Evolutionary conservation across 371 early-diverging fungal genomes (phyloP).

Genomic region (Syncephalastrum sp.): DNA sequence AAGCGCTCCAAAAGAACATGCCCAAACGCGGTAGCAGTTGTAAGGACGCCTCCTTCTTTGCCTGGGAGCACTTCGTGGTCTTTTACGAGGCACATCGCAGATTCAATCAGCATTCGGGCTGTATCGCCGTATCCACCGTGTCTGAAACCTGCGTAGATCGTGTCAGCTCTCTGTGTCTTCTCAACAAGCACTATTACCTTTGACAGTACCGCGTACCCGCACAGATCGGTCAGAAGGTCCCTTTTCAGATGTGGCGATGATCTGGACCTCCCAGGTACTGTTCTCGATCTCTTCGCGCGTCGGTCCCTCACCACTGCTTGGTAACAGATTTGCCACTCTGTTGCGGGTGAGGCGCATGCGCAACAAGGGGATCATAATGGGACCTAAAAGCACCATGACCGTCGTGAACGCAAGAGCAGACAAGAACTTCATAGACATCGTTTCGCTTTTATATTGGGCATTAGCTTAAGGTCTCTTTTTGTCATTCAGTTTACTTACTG

Average conservation of each 20-base stretch:
- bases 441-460: slow-evolving; percentile 35
- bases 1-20: slow-evolving; percentile 59
- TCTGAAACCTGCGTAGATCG: slow-evolving; percentile 22
- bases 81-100: slow-evolving; percentile 58
- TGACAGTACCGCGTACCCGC: slow-evolving; percentile 52
- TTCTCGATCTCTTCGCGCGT: slow-evolving; percentile 41
- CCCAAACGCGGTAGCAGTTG: slow-evolving; percentile 77
- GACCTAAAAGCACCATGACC: slow-evolving; percentile 33
- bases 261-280: slow-evolving; percentile 43
- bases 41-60: slow-evolving; percentile 66
- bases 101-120: slow-evolving; percentile 58
- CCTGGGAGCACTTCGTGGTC: slow-evolving; percentile 42
- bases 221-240: slow-evolving; percentile 40
- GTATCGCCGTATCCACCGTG: slow-evolving; percentile 82
- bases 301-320: slow-evolving; percentile 66
- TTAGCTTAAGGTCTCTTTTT: too few relatives aligned
- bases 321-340: slow-evolving; percentile 25
- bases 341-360: too few relatives aligned
- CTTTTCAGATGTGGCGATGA: slow-evolving; percentile 47
- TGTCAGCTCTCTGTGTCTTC: too few relatives aligned
- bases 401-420: slow-evolving; percentile 32
- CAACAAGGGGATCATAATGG: slow-evolving; percentile 8
- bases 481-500: slow-evolving; percentile 8
- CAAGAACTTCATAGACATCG: slow-evolving; percentile 44
- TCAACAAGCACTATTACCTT: slow-evolving; percentile 27